These are phyloP conservation scores for Dactylellina drechsleri DNA, from an alignment of 2,329 filamentous ascomycete genomes.

Conservation along the genomic window DNA sequence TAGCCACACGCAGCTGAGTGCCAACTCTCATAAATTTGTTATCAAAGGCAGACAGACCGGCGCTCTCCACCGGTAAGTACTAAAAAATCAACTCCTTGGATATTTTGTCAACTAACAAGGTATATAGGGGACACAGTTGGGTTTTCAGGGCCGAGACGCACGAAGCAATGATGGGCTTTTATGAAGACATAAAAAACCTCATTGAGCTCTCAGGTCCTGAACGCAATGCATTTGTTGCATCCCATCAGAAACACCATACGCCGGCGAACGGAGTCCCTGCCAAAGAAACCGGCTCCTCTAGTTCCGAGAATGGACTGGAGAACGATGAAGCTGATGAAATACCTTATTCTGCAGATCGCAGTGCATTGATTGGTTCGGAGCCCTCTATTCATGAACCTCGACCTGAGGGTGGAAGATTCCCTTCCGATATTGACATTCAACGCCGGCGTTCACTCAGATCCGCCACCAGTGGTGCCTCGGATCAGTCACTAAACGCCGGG, in stretches of 20 bases:
- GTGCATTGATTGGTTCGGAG: constrained; percentile 60
- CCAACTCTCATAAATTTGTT: constrained; percentile 95
- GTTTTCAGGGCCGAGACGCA: constrained; percentile 77
- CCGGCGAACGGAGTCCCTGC: constrained; percentile 66
- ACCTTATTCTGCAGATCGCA: constrained; percentile 72
- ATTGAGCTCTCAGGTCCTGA: constrained; percentile 91
- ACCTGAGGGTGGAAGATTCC: constrained; percentile 85
- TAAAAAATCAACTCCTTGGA: background rate
- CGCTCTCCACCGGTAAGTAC: constrained; percentile 76
- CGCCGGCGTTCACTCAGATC: constrained; percentile 68
- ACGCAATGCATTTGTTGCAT: constrained; percentile 84
- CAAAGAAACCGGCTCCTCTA: constrained; percentile 58
- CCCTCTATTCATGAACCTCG: constrained; percentile 60
- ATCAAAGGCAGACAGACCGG: constrained; percentile 96
- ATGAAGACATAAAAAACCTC: constrained; percentile 87
- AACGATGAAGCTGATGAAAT: constrained; percentile 72
- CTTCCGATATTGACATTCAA: constrained; percentile 89
- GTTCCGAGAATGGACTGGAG: constrained; percentile 54
- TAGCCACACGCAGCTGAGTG: constrained; percentile 82
- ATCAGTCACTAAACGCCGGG: constrained; percentile 66
- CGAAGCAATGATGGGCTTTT: constrained; percentile 98
- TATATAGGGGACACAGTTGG: constrained; percentile 71
- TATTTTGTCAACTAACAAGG: constrained; percentile 30
- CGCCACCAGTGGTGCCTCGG: constrained; percentile 66
- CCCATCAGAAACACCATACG: constrained; percentile 80